Percentiles rank a stretch among this genome's conserved stretches.
These are phyloP conservation scores for Kwoniella sp. DNA, from an alignment of 768 basidiomycete genomes.

Conservation along the genomic window DNA sequence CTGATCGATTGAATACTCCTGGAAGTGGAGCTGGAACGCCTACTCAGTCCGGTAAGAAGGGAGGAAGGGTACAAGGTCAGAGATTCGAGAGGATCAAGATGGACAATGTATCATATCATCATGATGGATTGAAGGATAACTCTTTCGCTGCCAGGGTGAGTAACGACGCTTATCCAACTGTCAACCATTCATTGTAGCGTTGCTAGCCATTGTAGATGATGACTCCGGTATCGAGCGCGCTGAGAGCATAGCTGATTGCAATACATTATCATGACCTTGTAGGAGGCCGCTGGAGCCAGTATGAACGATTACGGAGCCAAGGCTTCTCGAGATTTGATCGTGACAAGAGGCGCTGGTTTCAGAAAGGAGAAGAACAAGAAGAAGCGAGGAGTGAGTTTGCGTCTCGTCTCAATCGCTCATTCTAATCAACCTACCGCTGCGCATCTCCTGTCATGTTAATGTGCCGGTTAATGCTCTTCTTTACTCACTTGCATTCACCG, in stretches of 20 bases:
- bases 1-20: conserved; percentile 5
- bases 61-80: conserved; percentile 58
- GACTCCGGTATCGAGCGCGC: too few species aligned
- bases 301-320: conserved; percentile 81
- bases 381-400: conserved; percentile 68
- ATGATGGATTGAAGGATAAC: conserved; percentile 67
- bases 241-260: too few species aligned
- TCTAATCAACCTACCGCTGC: neutral
- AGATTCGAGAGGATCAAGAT: conserved; percentile 81
- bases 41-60: conserved; percentile 41
- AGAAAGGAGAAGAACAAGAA: conserved; percentile 99
- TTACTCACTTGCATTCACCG: too few species aligned
- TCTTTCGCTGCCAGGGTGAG: conserved; percentile 76
- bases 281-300: conserved; percentile 62
- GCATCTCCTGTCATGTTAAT: too few species aligned
- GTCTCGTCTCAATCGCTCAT: neutral
- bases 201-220: too few species aligned
- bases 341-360: conserved; percentile 92
- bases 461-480: too few species aligned
- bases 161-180: too few species aligned
- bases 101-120: conserved; percentile 62
- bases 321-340: conserved; percentile 83
- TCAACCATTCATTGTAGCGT: too few species aligned
- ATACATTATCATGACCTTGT: neutral
- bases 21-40: conserved; percentile 29